Percentiles rank a stretch among this genome's conserved stretches.
These are phyloP conservation scores for Juglanconis sp. DNA, from an alignment of 2,329 filamentous ascomycete species.

Conservation along the genomic window DNA sequence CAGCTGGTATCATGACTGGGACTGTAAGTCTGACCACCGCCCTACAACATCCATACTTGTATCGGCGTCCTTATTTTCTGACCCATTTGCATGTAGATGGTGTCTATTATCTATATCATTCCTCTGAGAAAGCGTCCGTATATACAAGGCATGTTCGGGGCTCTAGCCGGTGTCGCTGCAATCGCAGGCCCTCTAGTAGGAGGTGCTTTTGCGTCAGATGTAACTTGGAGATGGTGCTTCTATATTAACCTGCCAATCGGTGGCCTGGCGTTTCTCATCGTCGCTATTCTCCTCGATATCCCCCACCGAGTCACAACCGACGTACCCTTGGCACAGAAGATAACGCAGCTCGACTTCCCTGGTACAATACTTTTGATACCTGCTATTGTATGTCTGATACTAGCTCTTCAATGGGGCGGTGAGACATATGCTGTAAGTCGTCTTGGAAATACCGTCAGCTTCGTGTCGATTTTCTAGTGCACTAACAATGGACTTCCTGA, in stretches of 20 bases:
- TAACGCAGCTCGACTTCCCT: slow-evolving; percentile 22
- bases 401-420: slow-evolving; percentile 26
- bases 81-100: background rate
- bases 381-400: slow-evolving; percentile 21
- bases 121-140: background rate
- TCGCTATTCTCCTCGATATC: slow-evolving; percentile 19
- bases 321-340: slow-evolving; percentile 19
- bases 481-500: background rate
- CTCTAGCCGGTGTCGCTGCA: background rate
- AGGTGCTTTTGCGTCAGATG: slow-evolving; percentile 22
- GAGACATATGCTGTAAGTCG: slow-evolving; percentile 15
- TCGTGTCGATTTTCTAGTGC: too few species aligned
- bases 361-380: slow-evolving; percentile 20
- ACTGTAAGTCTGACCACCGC: slow-evolving; percentile 14
- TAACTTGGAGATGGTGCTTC: slow-evolving; percentile 27
- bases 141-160: slow-evolving; percentile 4
- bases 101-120: background rate
- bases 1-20: slow-evolving; percentile 26
- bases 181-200: slow-evolving; percentile 23
- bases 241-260: slow-evolving; percentile 14
- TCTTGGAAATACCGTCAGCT: too few species aligned
- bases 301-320: slow-evolving; percentile 6
- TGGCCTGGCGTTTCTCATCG: slow-evolving; percentile 10
- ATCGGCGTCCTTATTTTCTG: background rate
- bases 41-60: too few species aligned